Percentiles rank a stretch among this genome's conserved stretches.
phyloP scores from a whole-genome alignment of 1,284 basidiomycete species.

The Malassezia yamatoensis region DNA sequence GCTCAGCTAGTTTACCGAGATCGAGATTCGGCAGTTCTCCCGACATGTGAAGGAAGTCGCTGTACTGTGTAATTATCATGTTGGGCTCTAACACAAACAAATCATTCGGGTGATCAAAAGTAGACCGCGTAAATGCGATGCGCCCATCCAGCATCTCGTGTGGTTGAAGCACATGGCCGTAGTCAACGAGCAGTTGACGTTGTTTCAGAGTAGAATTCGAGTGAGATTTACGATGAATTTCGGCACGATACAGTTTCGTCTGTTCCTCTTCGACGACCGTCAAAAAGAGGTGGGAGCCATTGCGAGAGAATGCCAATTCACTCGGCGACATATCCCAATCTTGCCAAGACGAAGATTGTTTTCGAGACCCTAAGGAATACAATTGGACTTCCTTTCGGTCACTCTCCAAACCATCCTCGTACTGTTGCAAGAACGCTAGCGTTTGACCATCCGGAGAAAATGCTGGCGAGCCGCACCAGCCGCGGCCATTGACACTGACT shows the following conservation, averaged over 20 bases:
- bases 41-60: conserved; percentile 12
- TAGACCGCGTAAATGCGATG: conserved; percentile 12
- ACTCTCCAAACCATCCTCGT: conserved; percentile 29
- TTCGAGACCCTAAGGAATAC: conserved; percentile 11
- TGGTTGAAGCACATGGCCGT: conserved; percentile 7
- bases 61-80: not conserved
- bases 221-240: not conserved
- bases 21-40: conserved; percentile 16
- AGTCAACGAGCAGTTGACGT: conserved; percentile 6
- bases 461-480: conserved; percentile 20
- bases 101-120: conserved; percentile 18
- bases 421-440: conserved; percentile 35
- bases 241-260: conserved; percentile 13
- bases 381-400: conserved; percentile 26
- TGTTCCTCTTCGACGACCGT: conserved; percentile 21
- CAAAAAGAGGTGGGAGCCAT: conserved; percentile 14
- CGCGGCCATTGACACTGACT: conserved; percentile 19
- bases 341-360: conserved; percentile 5
- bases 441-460: conserved; percentile 22
- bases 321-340: conserved; percentile 30
- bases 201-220: not conserved
- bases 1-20: conserved; percentile 22
- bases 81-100: conserved; percentile 9
- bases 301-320: conserved; percentile 14
- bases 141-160: conserved; percentile 9